Evolutionary conservation across 2,329 filamentous ascomycete genomes (phyloP), one percentile per base, ranked within the genome.

Genomic region (Scedosporium apiospermum): DNA sequence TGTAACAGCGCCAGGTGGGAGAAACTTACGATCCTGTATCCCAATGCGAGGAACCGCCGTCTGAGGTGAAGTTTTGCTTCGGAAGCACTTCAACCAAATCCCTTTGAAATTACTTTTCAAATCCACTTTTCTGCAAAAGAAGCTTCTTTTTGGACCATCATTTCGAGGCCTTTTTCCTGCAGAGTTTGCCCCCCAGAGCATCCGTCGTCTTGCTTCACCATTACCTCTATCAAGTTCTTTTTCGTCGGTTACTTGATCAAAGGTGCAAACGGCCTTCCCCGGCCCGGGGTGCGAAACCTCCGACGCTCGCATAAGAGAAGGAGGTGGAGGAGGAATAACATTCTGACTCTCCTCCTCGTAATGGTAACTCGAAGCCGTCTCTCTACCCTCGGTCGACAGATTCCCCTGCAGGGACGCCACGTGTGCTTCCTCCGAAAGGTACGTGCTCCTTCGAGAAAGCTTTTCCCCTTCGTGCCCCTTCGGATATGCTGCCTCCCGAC

Each of bases 371-470:
- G 53, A 57, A 27, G 10, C 10, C 18, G 18, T 27, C 53, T 57
- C 53, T 30, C 53, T 14, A n/a, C 3, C 18, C 34, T 34, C 6
- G 2, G 57, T 41, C 30, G 42, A 38, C 3, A 38, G 34, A 10
- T 38, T 21, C 14, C 58, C 58, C 27, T 60, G 58, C n/a, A 60
- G 41, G 18, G 58, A 60, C 23, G 58, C 58, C 23, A 60, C 58
- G 21, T 60, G 58, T 26, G 58, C 58, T 41, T 60, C 58, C 41
- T 60, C 58, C 44, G 58, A 60, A 18, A 60, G 58, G 18, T 46
- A 60, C 10, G 58, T 41, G 41, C 58, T 60, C 58, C 44, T 49
- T 7, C 18, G 44, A 49, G 44, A 49, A 6, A 49, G 18, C 44
- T 5, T 12, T 38, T 41, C 41, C 12, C 44, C 21, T 42, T 38